Percentiles rank a stretch among this genome's conserved stretches.
These are phyloP conservation scores for Globisporangium nunn DNA, from an alignment of 352 stramenopile genomes.

Conservation along the genomic window DNA sequence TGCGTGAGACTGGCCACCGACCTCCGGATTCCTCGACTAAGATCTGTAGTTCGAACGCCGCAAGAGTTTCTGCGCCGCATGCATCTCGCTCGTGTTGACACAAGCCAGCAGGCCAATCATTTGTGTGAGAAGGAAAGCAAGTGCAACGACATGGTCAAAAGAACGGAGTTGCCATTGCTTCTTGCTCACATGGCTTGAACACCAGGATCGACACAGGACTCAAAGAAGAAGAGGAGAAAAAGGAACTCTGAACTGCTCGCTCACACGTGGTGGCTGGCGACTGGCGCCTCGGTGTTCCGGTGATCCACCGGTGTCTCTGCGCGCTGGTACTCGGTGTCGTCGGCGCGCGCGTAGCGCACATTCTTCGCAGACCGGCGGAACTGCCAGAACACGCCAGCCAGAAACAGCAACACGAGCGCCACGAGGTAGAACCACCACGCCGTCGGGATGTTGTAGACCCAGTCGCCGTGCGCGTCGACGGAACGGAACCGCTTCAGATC, in stretches of 20 bases:
- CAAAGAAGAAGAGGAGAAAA: neutral
- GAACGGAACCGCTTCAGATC: slow-evolving; percentile 42
- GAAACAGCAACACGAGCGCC: slow-evolving; percentile 37
- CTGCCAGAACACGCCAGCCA: slow-evolving; percentile 30
- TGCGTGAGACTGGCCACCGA: neutral
- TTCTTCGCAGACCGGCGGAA: slow-evolving; percentile 14
- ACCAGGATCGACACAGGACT: neutral
- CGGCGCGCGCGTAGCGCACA: slow-evolving; percentile 6
- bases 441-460: slow-evolving; percentile 33
- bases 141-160: no score
- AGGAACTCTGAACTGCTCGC: neutral
- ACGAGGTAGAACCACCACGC: slow-evolving; percentile 65
- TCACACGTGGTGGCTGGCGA: neutral
- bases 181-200: neutral
- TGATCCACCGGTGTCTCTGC: neutral
- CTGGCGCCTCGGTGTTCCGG: neutral
- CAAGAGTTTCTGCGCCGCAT: neutral
- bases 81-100: neutral
- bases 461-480: slow-evolving; percentile 14
- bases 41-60: neutral
- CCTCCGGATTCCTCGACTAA: neutral
- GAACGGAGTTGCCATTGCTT: no score
- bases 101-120: neutral
- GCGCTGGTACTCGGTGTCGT: neutral
- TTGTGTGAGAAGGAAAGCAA: no score